phyloP scores from a whole-genome alignment of 106 monocot genomes.

The Platanthera zijinensis region DNA sequence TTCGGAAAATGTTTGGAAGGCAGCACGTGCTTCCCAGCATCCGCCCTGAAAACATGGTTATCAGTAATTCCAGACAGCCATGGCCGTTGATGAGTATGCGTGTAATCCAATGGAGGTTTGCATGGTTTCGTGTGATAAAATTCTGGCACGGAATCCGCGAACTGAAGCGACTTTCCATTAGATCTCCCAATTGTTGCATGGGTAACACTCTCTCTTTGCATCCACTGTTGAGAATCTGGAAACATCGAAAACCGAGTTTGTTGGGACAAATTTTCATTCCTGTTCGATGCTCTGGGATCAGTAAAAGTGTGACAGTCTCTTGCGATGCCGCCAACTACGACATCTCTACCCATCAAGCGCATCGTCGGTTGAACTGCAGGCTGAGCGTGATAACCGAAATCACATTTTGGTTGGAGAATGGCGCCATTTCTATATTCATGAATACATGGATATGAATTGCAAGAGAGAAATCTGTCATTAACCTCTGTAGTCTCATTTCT shows the following conservation, averaged over 20 bases:
- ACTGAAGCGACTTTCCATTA: not conserved
- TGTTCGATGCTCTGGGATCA: constrained; percentile 23
- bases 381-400: constrained; percentile 1
- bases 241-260: not conserved
- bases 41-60: constrained; percentile 4
- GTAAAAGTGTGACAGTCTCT: constrained; percentile 19
- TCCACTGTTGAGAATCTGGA: constrained; percentile 5
- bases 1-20: constrained; percentile 4
- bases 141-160: constrained; percentile 10
- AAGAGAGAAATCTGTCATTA: constrained; percentile 7
- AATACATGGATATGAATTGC: not conserved
- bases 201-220: constrained; percentile 7
- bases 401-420: constrained; percentile 5
- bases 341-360: constrained; percentile 81
- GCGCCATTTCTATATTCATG: constrained; percentile 14
- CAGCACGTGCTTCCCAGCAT: not conserved
- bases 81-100: constrained; percentile 8
- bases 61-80: constrained; percentile 7
- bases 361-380: constrained; percentile 23
- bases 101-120: not conserved
- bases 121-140: constrained; percentile 8
- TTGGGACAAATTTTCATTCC: constrained; percentile 26
- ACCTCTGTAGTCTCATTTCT: constrained; percentile 2
- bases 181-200: constrained; percentile 8
- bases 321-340: constrained; percentile 33